These are phyloP conservation scores for Lentinula lateritia DNA, from an alignment of 768 basidiomycete species.

Conservation along the genomic window DNA sequence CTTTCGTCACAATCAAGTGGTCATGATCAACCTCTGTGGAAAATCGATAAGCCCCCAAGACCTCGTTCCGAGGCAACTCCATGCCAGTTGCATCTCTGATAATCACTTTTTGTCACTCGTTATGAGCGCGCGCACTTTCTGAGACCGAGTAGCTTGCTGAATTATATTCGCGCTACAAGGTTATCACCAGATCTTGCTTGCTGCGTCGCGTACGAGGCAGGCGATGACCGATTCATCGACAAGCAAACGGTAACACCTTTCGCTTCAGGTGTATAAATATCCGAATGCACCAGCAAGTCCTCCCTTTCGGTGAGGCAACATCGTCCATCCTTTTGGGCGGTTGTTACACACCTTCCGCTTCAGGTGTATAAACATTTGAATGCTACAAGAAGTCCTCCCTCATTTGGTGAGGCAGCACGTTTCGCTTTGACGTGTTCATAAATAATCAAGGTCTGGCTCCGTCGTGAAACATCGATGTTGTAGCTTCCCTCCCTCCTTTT, in stretches of 20 bases:
- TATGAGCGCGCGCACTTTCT: background rate
- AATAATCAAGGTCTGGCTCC: conserved; percentile 1
- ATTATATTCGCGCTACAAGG: background rate
- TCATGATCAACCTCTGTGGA: background rate
- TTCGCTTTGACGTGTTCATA: background rate
- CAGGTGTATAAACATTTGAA: background rate
- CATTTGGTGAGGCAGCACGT: conserved; percentile 3
- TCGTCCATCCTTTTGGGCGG: background rate
- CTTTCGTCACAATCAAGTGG: too few relatives aligned
- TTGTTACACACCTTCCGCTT: conserved; percentile 3
- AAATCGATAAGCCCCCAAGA: background rate
- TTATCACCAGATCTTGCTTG: background rate
- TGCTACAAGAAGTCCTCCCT: background rate
- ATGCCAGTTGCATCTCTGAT: background rate
- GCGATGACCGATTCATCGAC: background rate
- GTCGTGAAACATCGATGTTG: background rate
- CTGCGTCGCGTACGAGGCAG: background rate
- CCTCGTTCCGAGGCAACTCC: background rate
- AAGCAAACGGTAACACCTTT: background rate
- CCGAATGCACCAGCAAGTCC: background rate
- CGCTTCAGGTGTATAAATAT: conserved; percentile 3
- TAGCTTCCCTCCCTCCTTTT: background rate
- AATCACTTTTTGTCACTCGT: background rate
- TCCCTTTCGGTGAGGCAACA: background rate
- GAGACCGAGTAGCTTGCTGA: background rate